These are phyloP conservation scores for Diphasiastrum complanatum DNA, from an alignment of 83 land plant genomes.

Conservation along the genomic window DNA sequence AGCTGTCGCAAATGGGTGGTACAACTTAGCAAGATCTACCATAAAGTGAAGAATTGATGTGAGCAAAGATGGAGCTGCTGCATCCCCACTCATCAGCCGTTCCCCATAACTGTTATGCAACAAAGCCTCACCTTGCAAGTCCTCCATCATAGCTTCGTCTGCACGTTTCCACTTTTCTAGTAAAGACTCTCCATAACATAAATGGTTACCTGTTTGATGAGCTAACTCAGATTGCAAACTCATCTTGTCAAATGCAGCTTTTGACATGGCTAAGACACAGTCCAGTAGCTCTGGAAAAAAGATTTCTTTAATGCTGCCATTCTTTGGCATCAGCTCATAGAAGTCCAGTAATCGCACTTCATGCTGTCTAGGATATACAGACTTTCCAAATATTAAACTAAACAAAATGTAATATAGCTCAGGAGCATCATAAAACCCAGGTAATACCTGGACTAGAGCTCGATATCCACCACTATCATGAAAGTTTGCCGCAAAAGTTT, in stretches of 20 bases:
- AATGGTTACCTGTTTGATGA: constrained; percentile 67
- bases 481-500: constrained; percentile 75
- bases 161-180: constrained; percentile 11
- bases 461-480: constrained; percentile 78
- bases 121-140: constrained; percentile 90
- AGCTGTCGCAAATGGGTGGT: constrained; percentile 70
- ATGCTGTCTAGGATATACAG: constrained; percentile 93
- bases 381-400: constrained; percentile 76
- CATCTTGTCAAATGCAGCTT: constrained; percentile 80
- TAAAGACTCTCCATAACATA: constrained; percentile 41
- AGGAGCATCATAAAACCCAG: constrained; percentile 89
- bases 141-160: constrained; percentile 45
- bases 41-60: constrained; percentile 84
- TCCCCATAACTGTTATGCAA: constrained; percentile 98
- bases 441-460: constrained; percentile 65
- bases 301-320: constrained; percentile 63
- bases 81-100: constrained; percentile 95
- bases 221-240: constrained; percentile 61
- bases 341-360: constrained; percentile 97
- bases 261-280: constrained; percentile 82
- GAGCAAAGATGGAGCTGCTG: constrained; percentile 90
- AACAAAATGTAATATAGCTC: constrained; percentile 86
- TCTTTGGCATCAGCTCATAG: constrained; percentile 79
- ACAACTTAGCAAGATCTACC: constrained; percentile 98
- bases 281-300: constrained; percentile 83